Base-by-base conservation (phyloP, 169 alveolate species). In the Plasmodium gallinaceum region DNA sequence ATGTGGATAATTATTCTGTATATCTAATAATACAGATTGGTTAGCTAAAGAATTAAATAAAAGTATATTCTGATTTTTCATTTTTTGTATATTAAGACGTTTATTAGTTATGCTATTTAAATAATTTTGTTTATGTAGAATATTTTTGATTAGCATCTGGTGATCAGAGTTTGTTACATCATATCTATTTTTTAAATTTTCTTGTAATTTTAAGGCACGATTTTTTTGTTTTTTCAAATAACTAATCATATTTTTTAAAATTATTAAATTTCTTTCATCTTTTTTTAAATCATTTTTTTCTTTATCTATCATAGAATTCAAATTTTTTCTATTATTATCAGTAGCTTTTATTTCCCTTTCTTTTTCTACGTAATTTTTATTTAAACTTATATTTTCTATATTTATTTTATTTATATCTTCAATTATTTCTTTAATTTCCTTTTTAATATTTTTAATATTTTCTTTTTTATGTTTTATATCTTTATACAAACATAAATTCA, bases 381-480 rank as follows among this genome's bases (percentile, higher is more conserved):
- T 83, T 32, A 83, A 45, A 42, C 57, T 83, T 14, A 83, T 12
- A 69, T 83, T 83, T 39, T 83, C 91, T 0, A 70, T 70, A 68
- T 61, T 83, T 18, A 83, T 69, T 83, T 83, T 83, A 46, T 83
- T 83, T 2, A 83, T 83, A 6, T 83, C 91, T 32, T 68, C 68
- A 0, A 83, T 83, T n/a, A 83, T 26, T 54, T 83, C 91, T 72
- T 83, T 83, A 0, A 83, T 70, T 83, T 83, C 91, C 1, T 69
- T 69, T 69, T 58, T 83, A 9, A 83, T 66, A 62, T 26, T 70
- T 69, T 48, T 37, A 7, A 83, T 70, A 46, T 70, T 69, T 69
- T 83, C 91, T 62, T 83, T 83, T 57, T 83, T 83, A 83, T 83
- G 43, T 57, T 70, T 66, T 57, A 83, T 83, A 32, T 83, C 91